phyloP scores from a whole-genome alignment of 108 stramenopile genomes.

The Nitzschia sp. region DNA sequence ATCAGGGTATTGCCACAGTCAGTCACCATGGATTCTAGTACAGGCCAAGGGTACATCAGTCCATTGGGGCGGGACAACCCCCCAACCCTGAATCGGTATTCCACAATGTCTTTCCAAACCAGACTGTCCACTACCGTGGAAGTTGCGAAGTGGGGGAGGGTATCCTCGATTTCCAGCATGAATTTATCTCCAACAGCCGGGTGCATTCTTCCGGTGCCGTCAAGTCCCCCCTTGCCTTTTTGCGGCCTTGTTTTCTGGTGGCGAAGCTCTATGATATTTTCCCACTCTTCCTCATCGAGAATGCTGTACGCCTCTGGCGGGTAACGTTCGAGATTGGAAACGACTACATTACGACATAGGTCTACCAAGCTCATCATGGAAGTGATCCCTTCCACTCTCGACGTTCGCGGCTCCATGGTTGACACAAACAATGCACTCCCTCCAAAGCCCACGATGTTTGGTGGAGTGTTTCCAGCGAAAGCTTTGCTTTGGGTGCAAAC shows the following conservation, averaged over 20 bases:
- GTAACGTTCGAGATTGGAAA: constrained; percentile 50
- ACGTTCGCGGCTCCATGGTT: no score
- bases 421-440: no score
- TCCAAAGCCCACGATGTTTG: no score
- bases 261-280: constrained; percentile 32
- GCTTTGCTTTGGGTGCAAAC: no score
- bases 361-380: constrained; percentile 16
- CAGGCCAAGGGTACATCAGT: constrained; percentile 54
- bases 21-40: constrained; percentile 34
- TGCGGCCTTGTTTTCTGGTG: constrained; percentile 43
- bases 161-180: constrained; percentile 43
- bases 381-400: background rate
- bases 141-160: constrained; percentile 43
- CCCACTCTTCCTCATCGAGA: constrained; percentile 49
- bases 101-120: constrained; percentile 61
- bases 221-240: constrained; percentile 42
- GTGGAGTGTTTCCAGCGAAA: no score
- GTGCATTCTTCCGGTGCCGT: constrained; percentile 44
- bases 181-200: constrained; percentile 49
- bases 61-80: constrained; percentile 50
- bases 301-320: constrained; percentile 44
- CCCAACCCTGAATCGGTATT: constrained; percentile 41
- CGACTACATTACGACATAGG: constrained; percentile 40
- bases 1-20: constrained; percentile 8
- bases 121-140: constrained; percentile 38